phyloP scores from a whole-genome alignment of 1,284 basidiomycete genomes.

The Rhodotorula sp. region DNA sequence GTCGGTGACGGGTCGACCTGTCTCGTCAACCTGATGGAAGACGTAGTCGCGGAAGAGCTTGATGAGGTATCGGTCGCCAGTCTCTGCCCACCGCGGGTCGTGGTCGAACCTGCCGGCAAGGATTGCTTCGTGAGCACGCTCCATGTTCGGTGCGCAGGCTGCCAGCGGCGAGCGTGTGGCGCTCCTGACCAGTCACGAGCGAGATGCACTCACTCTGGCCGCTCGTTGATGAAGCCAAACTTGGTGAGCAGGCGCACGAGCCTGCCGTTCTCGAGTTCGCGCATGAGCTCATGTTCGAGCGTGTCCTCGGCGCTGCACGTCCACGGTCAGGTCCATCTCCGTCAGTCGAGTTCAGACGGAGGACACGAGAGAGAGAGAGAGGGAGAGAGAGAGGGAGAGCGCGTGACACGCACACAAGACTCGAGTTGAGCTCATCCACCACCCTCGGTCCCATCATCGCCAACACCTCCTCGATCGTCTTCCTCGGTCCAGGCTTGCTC shows the following conservation, averaged over 20 bases:
- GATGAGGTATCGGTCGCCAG: conserved; percentile 95
- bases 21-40: conserved; percentile 93
- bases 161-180: neutral
- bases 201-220: conserved; percentile 75
- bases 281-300: conserved; percentile 77
- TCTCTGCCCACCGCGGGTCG: conserved; percentile 95
- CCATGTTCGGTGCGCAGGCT: too few relatives aligned
- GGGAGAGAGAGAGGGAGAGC: neutral
- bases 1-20: conserved; percentile 84
- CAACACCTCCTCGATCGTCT: conserved; percentile 75
- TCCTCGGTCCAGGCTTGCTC: conserved; percentile 61
- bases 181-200: too few relatives aligned
- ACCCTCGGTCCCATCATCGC: conserved; percentile 74
- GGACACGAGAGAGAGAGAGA: neutral
- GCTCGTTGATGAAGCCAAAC: conserved; percentile 97
- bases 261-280: conserved; percentile 94
- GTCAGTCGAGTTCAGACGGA: neutral
- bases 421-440: conserved; percentile 77
- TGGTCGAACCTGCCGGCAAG: conserved; percentile 74
- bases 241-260: conserved; percentile 90
- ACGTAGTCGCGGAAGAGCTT: conserved; percentile 98
- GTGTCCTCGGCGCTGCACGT: conserved; percentile 56
- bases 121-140: neutral
- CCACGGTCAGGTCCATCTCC: neutral
- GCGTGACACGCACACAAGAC: conserved; percentile 61